Conservation (phyloP, 805 yeast genomes). For the Barnettozyma sucrosica region DNA sequence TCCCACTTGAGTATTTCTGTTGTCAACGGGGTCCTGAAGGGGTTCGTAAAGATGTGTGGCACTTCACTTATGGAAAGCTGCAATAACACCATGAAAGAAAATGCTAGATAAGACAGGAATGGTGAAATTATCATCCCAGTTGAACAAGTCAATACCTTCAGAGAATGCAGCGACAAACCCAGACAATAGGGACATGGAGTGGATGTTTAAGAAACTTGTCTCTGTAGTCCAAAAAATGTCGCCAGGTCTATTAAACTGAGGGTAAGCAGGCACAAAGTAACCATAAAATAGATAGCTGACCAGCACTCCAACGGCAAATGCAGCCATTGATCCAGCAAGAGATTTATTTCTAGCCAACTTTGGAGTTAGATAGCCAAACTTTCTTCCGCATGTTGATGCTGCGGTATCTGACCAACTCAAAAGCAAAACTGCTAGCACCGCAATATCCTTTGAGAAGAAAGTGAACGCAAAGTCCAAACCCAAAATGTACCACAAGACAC, state of each 20-base stretch:
- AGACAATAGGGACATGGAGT: conserved; percentile 48
- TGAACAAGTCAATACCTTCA: conserved; percentile 73
- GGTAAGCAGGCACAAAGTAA: conserved; percentile 57
- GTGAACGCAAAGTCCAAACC: conserved; percentile 72
- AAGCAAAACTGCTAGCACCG: conserved; percentile 67
- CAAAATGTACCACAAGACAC: conserved; percentile 79
- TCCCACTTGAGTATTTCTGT: background rate
- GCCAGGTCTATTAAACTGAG: conserved; percentile 48
- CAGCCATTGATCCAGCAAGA: conserved; percentile 86
- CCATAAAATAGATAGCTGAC: conserved; percentile 70
- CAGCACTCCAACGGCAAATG: conserved; percentile 64
- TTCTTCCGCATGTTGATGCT: conserved; percentile 89
- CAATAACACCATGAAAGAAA: conserved; percentile 48
- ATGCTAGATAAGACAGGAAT: conserved; percentile 83
- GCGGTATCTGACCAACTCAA: conserved; percentile 98
- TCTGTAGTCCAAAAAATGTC: conserved; percentile 63
- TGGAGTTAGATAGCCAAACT: conserved; percentile 79
- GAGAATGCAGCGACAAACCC: conserved; percentile 84
- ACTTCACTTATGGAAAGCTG: conserved; percentile 23
- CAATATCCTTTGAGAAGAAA: conserved; percentile 73
- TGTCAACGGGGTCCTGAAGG: no score
- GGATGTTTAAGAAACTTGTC: conserved; percentile 50
- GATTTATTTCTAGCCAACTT: conserved; percentile 70
- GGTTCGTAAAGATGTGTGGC: no score
- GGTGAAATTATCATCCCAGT: conserved; percentile 88